Base-by-base conservation (phyloP, 1,139 yeast species). In the Pichia sp. region DNA sequence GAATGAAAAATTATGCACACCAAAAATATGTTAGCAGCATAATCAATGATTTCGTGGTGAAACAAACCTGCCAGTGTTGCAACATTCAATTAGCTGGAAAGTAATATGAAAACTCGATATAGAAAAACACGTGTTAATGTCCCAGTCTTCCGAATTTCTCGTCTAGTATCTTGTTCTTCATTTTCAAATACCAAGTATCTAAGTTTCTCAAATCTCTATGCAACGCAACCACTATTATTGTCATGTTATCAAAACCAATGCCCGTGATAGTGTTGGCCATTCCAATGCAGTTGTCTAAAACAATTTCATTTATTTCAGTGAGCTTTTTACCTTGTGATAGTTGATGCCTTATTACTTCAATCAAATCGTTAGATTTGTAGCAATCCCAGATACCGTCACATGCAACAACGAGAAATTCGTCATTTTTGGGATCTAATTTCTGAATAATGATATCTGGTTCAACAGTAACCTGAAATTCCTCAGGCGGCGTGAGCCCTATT, bases 301-400 rank as follows among this genome's bases (percentile, higher is more conserved):
- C 70, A 58, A 76, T 77, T 57, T 84, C 85, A 34, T 79, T 76
- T 46, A 85, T 82, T 53, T 79, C 81, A 50, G 81, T 80, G 40
- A 86, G 70, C 58, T 75, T 78, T 73, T 83, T 76, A 1, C 86
- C 90, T 44, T 79, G 64, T 1, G 79, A 73, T 50, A 86, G 69
- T 62, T 82, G 80, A 60, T 81, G 80, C 62, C 89, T 75, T 50
- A 87, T 80, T 38, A 80, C 67, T 30, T 74, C 70, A 1, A 83
- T 70, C 51, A 87, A 65, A 52, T 82, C 80, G 51, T 74, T 75
- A 59, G 84, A 84, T 54, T 80, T 80, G 68, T 81, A 85, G 60
- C 90, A 84, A 66, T 86, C 93, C 92, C 90, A 86, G 38, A 86
- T 81, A 29, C 93, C 93, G 69, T 86, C 93, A 63, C 93, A 85